Percentiles rank a stretch among this genome's conserved stretches.
These are phyloP conservation scores for Phylloporus scabripes DNA, from an alignment of 768 basidiomycete species.

Conservation along the genomic window DNA sequence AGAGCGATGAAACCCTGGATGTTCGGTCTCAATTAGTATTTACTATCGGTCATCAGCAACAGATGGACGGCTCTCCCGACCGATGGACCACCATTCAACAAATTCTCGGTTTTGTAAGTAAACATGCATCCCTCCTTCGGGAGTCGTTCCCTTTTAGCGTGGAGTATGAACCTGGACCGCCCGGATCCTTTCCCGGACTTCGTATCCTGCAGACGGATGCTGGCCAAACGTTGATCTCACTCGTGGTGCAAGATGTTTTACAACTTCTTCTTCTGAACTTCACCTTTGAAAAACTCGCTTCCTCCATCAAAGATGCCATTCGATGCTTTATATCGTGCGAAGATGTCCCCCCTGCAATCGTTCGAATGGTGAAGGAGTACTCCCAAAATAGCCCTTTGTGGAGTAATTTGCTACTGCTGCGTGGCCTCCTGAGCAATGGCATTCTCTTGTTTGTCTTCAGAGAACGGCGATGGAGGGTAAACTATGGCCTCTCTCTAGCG, in stretches of 20 bases:
- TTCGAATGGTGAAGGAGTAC: slow-evolving; percentile 8
- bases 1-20: too few relatives aligned
- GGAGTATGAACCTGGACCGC: slow-evolving; percentile 13
- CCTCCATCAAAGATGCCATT: slow-evolving; percentile 6
- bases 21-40: too few relatives aligned
- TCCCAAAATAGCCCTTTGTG: slow-evolving; percentile 8
- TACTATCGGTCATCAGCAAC: too few relatives aligned
- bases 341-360: background rate
- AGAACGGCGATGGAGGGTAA: too few relatives aligned
- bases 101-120: too few relatives aligned
- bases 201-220: slow-evolving; percentile 17
- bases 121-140: too few relatives aligned
- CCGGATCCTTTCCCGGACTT: slow-evolving; percentile 21
- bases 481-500: too few relatives aligned
- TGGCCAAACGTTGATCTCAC: slow-evolving; percentile 9
- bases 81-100: too few relatives aligned
- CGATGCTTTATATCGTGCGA: slow-evolving; percentile 20
- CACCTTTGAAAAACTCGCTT: slow-evolving; percentile 10
- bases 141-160: slow-evolving; percentile 2
- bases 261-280: slow-evolving; percentile 11
- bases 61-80: too few relatives aligned
- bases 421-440: too few relatives aligned
- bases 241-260: slow-evolving; percentile 15
- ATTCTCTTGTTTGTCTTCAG: too few relatives aligned
- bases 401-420: slow-evolving; percentile 27